Evolutionary conservation across 169 alveolate genomes (phyloP).

Genomic region (Babesia ovata): DNA sequence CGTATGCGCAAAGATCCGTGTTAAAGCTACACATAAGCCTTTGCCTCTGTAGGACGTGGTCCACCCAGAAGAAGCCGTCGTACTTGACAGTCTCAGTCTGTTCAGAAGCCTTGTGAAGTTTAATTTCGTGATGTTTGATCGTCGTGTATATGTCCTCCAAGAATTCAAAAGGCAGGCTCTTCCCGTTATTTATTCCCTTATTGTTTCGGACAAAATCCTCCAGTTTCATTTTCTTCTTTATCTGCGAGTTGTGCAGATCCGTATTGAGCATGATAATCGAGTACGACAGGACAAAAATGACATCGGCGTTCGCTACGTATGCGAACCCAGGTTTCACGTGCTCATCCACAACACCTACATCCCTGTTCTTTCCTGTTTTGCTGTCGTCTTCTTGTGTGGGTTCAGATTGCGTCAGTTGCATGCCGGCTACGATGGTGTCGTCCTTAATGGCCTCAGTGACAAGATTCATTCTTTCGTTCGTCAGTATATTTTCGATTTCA

Average conservation of each 20-base stretch:
- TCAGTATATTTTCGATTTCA: constrained; percentile 21
- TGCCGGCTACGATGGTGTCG: constrained; percentile 2
- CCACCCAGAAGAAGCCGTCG: constrained; percentile 58
- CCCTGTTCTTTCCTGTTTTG: constrained; percentile 5
- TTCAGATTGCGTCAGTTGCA: not conserved
- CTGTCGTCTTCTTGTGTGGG: constrained; percentile 12
- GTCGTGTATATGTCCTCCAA: constrained; percentile 63
- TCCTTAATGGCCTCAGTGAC: constrained; percentile 17
- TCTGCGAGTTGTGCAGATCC: constrained; percentile 87
- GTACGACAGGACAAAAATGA: constrained; percentile 83
- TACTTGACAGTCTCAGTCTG: constrained; percentile 10
- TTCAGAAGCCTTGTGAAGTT: constrained; percentile 38
- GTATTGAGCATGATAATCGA: constrained; percentile 91
- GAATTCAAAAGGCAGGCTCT: constrained; percentile 69
- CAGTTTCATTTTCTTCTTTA: constrained; percentile 84
- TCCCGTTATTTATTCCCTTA: constrained; percentile 87
- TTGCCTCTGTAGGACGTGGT: constrained; percentile 59
- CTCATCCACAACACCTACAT: constrained; percentile 1
- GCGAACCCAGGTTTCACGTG: constrained; percentile 53
- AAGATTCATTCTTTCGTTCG: constrained; percentile 12
- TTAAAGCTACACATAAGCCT: constrained; percentile 36
- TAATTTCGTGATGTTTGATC: constrained; percentile 58
- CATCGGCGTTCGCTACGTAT: constrained; percentile 79
- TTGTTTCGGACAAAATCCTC: constrained; percentile 88
- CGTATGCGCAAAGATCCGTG: constrained; percentile 2